phyloP scores from a whole-genome alignment of 345 rosid genomes.

The Trapa bicornis region DNA sequence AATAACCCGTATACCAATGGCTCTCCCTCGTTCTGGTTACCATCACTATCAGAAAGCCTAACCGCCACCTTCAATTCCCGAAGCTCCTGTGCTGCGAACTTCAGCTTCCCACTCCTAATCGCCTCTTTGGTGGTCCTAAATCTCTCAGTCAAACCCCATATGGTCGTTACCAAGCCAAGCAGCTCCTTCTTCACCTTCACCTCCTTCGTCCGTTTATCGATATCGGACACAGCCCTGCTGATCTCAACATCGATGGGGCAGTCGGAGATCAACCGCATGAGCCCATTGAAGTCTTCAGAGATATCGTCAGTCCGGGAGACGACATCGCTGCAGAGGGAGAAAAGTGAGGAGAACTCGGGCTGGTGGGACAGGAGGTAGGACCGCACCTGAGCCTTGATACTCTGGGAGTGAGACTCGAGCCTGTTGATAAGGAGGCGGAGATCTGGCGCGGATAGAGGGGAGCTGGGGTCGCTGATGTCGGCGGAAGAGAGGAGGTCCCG shows the following conservation, averaged over 20 bases:
- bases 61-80: slow-evolving; percentile 50
- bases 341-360: slow-evolving; percentile 64
- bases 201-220: slow-evolving; percentile 43
- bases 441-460: slow-evolving; percentile 91
- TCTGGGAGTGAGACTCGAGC: slow-evolving; percentile 81
- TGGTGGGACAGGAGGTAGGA: slow-evolving; percentile 70
- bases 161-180: slow-evolving; percentile 41
- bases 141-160: slow-evolving; percentile 55
- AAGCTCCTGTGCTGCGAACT: slow-evolving; percentile 66
- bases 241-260: slow-evolving; percentile 58
- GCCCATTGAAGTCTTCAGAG: slow-evolving; percentile 30
- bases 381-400: slow-evolving; percentile 76
- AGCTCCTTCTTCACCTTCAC: slow-evolving; percentile 48
- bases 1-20: slow-evolving; percentile 61
- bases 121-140: slow-evolving; percentile 48
- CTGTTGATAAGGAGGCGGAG: slow-evolving; percentile 82
- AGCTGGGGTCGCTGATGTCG: slow-evolving; percentile 61
- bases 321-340: slow-evolving; percentile 62
- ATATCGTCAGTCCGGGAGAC: slow-evolving; percentile 39
- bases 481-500: slow-evolving; percentile 77
- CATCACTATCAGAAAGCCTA: slow-evolving; percentile 47
- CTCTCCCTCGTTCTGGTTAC: slow-evolving; percentile 34
- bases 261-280: slow-evolving; percentile 45
- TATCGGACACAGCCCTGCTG: slow-evolving; percentile 40
- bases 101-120: slow-evolving; percentile 42